A percentile compares a stretch with the other conserved stretches of the same genome.
These are phyloP conservation scores for Ulvella scutata DNA, from an alignment of 139 green algal species.

Conservation along the genomic window DNA sequence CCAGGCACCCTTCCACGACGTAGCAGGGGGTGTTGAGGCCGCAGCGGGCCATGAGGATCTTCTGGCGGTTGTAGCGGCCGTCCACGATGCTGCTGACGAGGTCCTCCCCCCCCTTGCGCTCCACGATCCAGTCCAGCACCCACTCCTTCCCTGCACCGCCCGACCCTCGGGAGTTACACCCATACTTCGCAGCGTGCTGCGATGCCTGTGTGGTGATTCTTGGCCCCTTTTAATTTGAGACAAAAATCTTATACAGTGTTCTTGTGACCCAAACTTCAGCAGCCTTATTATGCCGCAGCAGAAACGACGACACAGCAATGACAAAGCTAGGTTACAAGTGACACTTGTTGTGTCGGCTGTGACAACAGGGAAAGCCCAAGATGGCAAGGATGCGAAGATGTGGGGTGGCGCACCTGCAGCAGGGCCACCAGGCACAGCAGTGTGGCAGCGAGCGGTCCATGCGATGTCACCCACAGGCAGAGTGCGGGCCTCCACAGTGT, in stretches of 20 bases:
- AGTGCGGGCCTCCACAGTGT: neutral
- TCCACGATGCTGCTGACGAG: slow-evolving; percentile 20
- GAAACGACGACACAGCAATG: too few relatives aligned
- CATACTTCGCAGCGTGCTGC: too few relatives aligned
- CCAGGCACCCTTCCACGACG: neutral
- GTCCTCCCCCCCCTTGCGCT: slow-evolving; percentile 30
- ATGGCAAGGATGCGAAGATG: neutral
- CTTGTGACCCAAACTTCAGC: too few relatives aligned
- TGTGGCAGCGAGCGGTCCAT: neutral
- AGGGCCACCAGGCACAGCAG: neutral
- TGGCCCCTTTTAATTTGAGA: too few relatives aligned
- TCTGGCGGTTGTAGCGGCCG: slow-evolving; percentile 22
- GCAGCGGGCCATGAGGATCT: slow-evolving; percentile 10
- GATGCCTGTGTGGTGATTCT: too few relatives aligned
- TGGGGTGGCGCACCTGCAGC: neutral
- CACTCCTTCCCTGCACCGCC: slow-evolving; percentile 16
- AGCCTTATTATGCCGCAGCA: too few relatives aligned
- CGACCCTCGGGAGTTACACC: too few relatives aligned
- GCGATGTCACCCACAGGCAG: neutral
- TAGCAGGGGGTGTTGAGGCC: neutral
- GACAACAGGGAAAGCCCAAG: neutral
- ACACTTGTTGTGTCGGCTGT: neutral
- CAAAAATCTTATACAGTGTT: too few relatives aligned
- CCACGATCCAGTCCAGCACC: slow-evolving; percentile 29
- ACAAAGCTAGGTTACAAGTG: too few relatives aligned